These are phyloP conservation scores for Aspergillus chevalieri DNA, from an alignment of 2,329 filamentous ascomycete species.

Conservation along the genomic window DNA sequence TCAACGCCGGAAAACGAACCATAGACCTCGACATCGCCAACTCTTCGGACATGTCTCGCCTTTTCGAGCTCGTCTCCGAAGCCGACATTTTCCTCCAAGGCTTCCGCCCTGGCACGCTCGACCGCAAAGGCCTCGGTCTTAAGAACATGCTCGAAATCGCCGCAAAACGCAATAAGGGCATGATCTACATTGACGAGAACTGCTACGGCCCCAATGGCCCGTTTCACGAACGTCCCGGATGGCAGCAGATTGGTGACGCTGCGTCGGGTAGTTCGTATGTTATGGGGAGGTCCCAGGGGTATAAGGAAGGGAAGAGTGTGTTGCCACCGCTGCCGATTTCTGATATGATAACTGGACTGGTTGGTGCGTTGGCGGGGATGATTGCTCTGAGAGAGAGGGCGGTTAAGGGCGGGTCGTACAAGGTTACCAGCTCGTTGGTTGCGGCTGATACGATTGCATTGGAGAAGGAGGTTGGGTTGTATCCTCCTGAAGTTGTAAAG, in stretches of 20 bases:
- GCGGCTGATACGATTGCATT: conserved; percentile 27
- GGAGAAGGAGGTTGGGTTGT: conserved; percentile 27
- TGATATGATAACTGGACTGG: conserved; percentile 8
- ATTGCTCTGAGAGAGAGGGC: conserved; percentile 4
- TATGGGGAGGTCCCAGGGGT: conserved; percentile 27
- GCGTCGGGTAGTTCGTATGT: conserved; percentile 30
- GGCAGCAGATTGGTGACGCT: conserved; percentile 47
- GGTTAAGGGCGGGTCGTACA: conserved; percentile 10
- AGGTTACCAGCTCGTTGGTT: conserved; percentile 22
- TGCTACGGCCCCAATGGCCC: conserved; percentile 45
- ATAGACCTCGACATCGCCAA: conserved; percentile 42
- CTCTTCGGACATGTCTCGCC: conserved; percentile 29
- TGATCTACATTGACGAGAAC: conserved; percentile 45
- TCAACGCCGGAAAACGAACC: conserved; percentile 9
- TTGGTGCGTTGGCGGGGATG: conserved; percentile 6
- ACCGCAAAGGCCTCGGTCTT: conserved; percentile 16
- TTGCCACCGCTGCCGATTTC: conserved; percentile 8
- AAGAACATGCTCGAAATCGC: conserved; percentile 36
- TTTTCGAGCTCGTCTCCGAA: conserved; percentile 40
- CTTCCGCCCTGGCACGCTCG: conserved; percentile 42
- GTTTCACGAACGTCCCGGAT: conserved; percentile 42
- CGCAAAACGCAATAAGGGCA: conserved; percentile 34
- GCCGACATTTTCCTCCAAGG: conserved; percentile 51
- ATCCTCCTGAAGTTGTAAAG: conserved; percentile 17
- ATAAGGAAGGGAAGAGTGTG: conserved; percentile 4